phyloP scores from a whole-genome alignment of 1,139 yeast genomes.

The Yamadazyma kanchanaburiensis region DNA sequence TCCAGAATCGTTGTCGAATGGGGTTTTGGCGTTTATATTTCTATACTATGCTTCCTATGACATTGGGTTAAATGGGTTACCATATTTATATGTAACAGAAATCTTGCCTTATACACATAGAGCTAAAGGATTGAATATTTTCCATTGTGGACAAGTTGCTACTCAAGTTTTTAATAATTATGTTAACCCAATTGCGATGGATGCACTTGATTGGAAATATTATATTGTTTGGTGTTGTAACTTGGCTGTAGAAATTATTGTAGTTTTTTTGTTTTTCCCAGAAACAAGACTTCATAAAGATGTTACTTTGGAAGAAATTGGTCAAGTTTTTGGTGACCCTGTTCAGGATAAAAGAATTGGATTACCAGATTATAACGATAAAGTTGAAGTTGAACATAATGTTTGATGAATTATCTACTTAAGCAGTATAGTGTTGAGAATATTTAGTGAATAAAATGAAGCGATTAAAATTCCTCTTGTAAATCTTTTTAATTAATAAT shows the following conservation, averaged over 20 bases:
- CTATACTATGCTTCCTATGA: conserved; percentile 35
- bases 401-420: too few relatives aligned
- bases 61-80: conserved; percentile 38
- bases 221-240: conserved; percentile 50
- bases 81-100: conserved; percentile 37
- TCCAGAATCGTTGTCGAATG: conserved; percentile 31
- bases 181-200: conserved; percentile 60
- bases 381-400: conserved; percentile 3
- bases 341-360: conserved; percentile 5
- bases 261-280: conserved; percentile 41
- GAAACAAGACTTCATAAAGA: conserved; percentile 40
- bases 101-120: conserved; percentile 41
- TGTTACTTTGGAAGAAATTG: conserved; percentile 51
- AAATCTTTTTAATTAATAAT: too few relatives aligned
- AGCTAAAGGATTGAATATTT: conserved; percentile 40
- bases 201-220: conserved; percentile 54
- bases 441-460: too few relatives aligned
- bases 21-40: conserved; percentile 44
- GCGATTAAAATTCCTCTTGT: too few relatives aligned
- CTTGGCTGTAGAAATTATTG: conserved; percentile 30
- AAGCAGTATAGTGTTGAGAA: too few relatives aligned
- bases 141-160: too few relatives aligned
- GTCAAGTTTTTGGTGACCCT: conserved; percentile 42
- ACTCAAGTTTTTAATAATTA: too few relatives aligned
- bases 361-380: not conserved